Evolutionary conservation across 2,329 filamentous ascomycete species (phyloP), one percentile per base, ranked within the genome.

Genomic region (Pleurostoma richardsiae): DNA sequence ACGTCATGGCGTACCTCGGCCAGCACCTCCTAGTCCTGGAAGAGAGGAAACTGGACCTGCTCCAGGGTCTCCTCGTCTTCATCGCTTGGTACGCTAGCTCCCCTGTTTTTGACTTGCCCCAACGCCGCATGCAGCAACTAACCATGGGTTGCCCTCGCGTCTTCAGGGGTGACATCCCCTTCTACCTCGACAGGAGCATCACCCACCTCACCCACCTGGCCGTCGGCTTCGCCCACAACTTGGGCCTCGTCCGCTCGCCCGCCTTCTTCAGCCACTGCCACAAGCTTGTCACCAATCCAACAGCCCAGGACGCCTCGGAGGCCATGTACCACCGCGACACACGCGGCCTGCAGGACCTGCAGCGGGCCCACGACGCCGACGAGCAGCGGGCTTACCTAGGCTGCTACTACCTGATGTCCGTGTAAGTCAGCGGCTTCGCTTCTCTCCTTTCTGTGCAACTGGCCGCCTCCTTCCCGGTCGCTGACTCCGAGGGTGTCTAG

Each of bases 61-160:
- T 77, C 2, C 72, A 76, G 54, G 74, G 72, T 0, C 56, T 76
- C 6, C 50, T 77, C 6, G 61, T 74, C 40, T 65, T 67, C 39
- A 59, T 75, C 45, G 64, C 70, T 27, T 77, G 74, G 74, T 76
- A 60, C 43, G 59, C 39, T 47, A 42, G 38, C 7, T 33, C 6
- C 4, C 27, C 11, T 33, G 7, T 4, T 19, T 26, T 6, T 30
- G 30, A 41, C 7, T 8, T 28, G 27, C 45, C 26, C 46, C 46
- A 48, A 30, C 49, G 30, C 29, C 29, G 7, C 10, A 6, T 6
- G 0, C 26, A 71, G 68, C 19, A 19, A 19, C 19, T 19, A 19
- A 19, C 19, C 19, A 19, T 19, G 19, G 19, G 19, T 19, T 19
- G 19, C 19, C 19, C 19, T 19, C 19, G 19, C 19, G 19, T 19